Base-by-base conservation (phyloP, 2,329 filamentous ascomycete genomes). In the Beauveria caledonica region DNA sequence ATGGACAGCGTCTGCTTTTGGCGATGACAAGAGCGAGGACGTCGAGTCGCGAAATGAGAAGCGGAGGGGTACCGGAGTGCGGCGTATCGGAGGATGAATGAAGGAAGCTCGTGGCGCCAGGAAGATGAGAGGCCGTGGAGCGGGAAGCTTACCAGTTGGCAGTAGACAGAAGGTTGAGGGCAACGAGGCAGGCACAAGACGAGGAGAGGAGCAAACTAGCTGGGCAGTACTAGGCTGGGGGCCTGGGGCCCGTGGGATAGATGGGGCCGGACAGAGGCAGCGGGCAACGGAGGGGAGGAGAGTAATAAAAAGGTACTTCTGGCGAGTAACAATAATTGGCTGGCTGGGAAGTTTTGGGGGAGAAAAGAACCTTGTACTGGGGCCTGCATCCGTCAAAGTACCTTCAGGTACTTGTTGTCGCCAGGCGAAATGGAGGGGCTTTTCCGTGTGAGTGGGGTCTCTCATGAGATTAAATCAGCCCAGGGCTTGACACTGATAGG, bases 381-480 rank as follows among this genome's bases (percentile, higher is more conserved):
- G 48, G 48, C 40, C 10, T 46, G 21, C 44, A 23, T 3, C n/a
- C 5, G 13, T 19, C 56, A 5, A 33, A 21, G 57, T 52, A 60
- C 63, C 57, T 48, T 56, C 46, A 21, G 46, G 55, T 62, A 62
- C 46, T 52, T 52, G 55, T 57, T 52, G 51, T 45, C 19, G 44
- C 36, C 54, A 23, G 39, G 54, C 19, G 55, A 50, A 52, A 25
- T 46, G 50, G 54, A 53, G 59, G 50, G 50, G 44, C 27, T 62
- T 36, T 59, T 57, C 67, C 69, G 74, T 75, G 70, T 77, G 75
- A 69, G 73, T 77, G 73, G 71, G 68, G 72, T 73, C 68, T 61
- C 62, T 65, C 63, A 69, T 69, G 72, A 78, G 74, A 78, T 78
- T 77, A 77, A 67, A 67, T 71, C 71, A 71, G 67, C 66, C 64